phyloP scores from a whole-genome alignment of 306 rosid genomes.

The Astragalus membranaceus region DNA sequence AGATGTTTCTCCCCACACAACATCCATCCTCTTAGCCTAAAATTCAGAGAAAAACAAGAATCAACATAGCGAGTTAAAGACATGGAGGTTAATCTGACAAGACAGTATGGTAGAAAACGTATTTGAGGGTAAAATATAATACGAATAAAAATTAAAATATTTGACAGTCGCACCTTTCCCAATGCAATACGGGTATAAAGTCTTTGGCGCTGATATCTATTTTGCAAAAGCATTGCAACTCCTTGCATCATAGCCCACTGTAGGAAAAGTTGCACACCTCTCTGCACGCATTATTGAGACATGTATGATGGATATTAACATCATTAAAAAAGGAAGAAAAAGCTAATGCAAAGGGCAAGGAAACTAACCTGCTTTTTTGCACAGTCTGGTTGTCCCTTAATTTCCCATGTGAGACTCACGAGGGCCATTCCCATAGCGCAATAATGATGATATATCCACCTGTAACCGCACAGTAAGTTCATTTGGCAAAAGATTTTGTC shows the following conservation, averaged over 20 bases:
- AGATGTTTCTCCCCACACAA: slow-evolving; percentile 98
- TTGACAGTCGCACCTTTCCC: slow-evolving; percentile 69
- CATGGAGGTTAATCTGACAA: background rate
- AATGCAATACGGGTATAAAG: slow-evolving; percentile 97
- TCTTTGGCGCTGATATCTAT: slow-evolving; percentile 97
- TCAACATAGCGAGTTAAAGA: slow-evolving; percentile 12
- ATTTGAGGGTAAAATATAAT: background rate
- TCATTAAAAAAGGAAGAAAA: background rate
- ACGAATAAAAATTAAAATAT: slow-evolving; percentile 1
- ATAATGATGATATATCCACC: slow-evolving; percentile 99
- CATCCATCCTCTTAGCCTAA: slow-evolving; percentile 99
- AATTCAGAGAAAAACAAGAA: slow-evolving; percentile 21
- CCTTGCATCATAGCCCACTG: slow-evolving; percentile 99
- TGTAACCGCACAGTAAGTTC: slow-evolving; percentile 25
- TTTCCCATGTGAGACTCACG: slow-evolving; percentile 99
- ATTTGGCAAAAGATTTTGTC: no score
- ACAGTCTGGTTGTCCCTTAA: slow-evolving; percentile 92
- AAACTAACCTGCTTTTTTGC: slow-evolving; percentile 70
- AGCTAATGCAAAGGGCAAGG: slow-evolving; percentile 1
- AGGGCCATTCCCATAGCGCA: slow-evolving; percentile 96
- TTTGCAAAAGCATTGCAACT: slow-evolving; percentile 94
- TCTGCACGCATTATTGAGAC: slow-evolving; percentile 42
- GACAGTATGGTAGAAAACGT: background rate
- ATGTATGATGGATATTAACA: background rate
- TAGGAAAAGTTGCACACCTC: slow-evolving; percentile 94